A percentile compares a stretch with the other conserved stretches of the same genome.
These are phyloP conservation scores for Scytalidium lignicola DNA, from an alignment of 2,329 filamentous ascomycete genomes.

Conservation along the genomic window DNA sequence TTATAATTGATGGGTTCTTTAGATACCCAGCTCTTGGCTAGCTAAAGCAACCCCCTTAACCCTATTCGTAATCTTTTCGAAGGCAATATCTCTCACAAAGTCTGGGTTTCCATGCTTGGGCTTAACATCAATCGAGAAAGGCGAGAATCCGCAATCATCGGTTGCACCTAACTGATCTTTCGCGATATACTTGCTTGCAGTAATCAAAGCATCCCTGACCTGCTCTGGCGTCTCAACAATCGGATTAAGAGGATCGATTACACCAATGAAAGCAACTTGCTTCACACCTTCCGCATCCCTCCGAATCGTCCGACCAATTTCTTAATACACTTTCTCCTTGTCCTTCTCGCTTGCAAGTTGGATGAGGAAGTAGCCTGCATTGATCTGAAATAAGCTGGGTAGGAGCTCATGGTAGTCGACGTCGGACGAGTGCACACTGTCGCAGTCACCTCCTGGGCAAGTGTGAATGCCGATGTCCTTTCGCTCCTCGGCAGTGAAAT, in stretches of 20 bases:
- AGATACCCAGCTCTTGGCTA: conserved; percentile 22
- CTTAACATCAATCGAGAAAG: conserved; percentile 27
- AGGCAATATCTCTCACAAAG: conserved; percentile 25
- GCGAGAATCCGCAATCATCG: conserved; percentile 28
- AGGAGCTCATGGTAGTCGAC: conserved; percentile 27
- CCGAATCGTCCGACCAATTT: conserved; percentile 24
- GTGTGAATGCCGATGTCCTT: conserved; percentile 30
- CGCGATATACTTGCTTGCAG: conserved; percentile 24
- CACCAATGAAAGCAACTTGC: conserved; percentile 27
- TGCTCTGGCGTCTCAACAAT: conserved; percentile 26
- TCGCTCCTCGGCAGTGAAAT: conserved; percentile 23
- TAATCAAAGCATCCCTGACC: conserved; percentile 22
- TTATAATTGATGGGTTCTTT: too few species aligned
- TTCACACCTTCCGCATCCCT: conserved; percentile 26
- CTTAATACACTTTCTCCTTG: conserved; percentile 24
- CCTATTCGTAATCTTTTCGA: conserved; percentile 24
- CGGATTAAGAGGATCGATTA: conserved; percentile 25
- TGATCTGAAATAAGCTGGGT: conserved; percentile 28
- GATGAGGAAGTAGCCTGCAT: conserved; percentile 31
- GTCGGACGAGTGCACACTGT: conserved; percentile 27
- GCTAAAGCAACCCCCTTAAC: conserved; percentile 25
- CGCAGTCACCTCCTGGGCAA: conserved; percentile 30
- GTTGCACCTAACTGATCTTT: conserved; percentile 26
- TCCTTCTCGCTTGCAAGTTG: conserved; percentile 25
- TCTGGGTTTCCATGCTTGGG: conserved; percentile 26